Conservation (phyloP, 495 filamentous ascomycete species). For the Trichoderma orchidacearum region DNA sequence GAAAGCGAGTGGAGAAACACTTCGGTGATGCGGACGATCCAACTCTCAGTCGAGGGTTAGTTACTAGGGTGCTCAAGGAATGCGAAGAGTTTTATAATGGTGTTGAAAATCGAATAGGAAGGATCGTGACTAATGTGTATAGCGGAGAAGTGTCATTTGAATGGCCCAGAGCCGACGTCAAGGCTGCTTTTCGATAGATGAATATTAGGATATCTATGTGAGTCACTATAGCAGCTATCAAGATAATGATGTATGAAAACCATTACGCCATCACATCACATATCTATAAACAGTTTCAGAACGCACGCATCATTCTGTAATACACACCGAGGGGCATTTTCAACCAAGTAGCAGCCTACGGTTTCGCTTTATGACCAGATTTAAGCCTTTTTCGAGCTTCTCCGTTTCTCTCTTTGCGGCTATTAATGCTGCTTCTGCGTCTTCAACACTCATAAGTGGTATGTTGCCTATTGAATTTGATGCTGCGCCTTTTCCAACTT, state of each 20-base stretch:
- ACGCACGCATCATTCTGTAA: too few relatives aligned
- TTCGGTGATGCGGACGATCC: constrained; percentile 79
- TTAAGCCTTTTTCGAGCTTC: constrained; percentile 52
- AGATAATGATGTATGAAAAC: not conserved
- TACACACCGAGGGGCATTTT: too few relatives aligned
- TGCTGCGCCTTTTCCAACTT: not conserved
- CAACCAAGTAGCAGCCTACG: constrained; percentile 25
- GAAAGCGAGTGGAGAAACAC: constrained; percentile 89
- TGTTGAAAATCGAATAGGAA: constrained; percentile 55
- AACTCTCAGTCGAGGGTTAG: constrained; percentile 48
- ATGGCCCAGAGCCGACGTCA: constrained; percentile 39
- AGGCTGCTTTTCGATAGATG: constrained; percentile 32
- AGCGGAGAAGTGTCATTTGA: constrained; percentile 40
- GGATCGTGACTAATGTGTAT: constrained; percentile 43
- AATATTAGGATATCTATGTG: not conserved
- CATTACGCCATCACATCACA: too few relatives aligned
- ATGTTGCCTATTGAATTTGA: constrained; percentile 14
- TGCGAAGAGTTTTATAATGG: constrained; percentile 69
- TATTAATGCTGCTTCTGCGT: constrained; percentile 44
- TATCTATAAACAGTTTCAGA: too few relatives aligned
- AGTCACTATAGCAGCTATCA: not conserved
- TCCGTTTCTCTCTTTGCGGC: constrained; percentile 54
- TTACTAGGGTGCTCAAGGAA: constrained; percentile 63
- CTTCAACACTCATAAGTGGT: constrained; percentile 40
- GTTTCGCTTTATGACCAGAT: constrained; percentile 48